Base-by-base conservation (phyloP, 495 filamentous ascomycete genomes). In the Bombardia bombarda region DNA sequence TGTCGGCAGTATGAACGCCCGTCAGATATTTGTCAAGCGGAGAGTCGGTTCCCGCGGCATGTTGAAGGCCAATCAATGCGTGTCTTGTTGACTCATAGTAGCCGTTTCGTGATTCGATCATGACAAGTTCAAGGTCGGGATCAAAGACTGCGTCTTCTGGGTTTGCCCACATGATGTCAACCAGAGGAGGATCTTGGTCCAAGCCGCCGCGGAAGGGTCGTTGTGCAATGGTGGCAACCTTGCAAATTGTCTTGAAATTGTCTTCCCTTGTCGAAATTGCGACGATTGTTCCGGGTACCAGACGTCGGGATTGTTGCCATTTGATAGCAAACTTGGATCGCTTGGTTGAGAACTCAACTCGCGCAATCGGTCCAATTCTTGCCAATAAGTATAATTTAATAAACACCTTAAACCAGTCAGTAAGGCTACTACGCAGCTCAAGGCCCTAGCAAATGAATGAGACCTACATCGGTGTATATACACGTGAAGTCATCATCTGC, bases 1-100 rank as follows among this genome's bases (percentile, higher is more conserved):
- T 43, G 30, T 68, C 68, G 1, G 67, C 53, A 7, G 56, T 56
- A 34, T 81, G 46, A 0, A 75, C 61, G 2, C 64, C 50, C 6
- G 55, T 55, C 13, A 69, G 45, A 42, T 69, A 73, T 35, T 68
- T 67, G 52, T 60, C 61, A 3, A 60, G 45, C 3, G 46, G 44
- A 1, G 58, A 55, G 76, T 65, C 66, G 48, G 83, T 77, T 4
- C 54, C 48, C 2, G 71, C 75, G 53, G 89, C 74, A 46, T 79
- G 80, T 50, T 95, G 88, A 10, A 95, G 60, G 21, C 83, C 83
- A 21, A 72, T 64, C 64, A 95, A 67, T 0, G 76, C 79, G 60
- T 93, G 80, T 22, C 84, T 74, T 25, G 73, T 65, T 0, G 84
- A 75, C 56, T 95, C 89, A 40, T 75, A 93, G 52, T 85, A 93